Conservation (phyloP, 1,284 basidiomycete genomes). For the Phylloboletellus chloephorus region DNA sequence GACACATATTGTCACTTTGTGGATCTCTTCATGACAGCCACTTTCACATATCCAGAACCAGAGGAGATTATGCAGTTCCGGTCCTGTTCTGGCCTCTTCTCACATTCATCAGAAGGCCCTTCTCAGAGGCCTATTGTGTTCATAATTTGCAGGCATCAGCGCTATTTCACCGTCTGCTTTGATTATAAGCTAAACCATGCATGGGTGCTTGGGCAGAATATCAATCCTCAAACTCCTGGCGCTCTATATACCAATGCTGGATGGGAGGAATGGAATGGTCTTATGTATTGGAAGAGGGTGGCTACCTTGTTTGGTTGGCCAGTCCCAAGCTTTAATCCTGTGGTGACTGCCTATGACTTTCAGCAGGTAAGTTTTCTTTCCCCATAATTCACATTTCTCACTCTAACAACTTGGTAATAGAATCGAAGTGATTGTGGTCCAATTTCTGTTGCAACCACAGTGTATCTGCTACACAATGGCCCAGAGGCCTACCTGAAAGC, state of each 20-base stretch:
- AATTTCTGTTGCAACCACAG: background rate
- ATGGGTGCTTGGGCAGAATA: conserved; percentile 5
- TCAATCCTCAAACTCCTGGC: background rate
- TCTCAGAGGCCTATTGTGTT: conserved; percentile 8
- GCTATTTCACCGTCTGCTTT: conserved; percentile 13
- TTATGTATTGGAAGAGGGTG: conserved; percentile 8
- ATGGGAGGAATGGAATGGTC: conserved; percentile 9
- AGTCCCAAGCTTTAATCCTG: background rate
- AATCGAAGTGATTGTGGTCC: conserved; percentile 11
- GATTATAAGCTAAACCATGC: conserved; percentile 5
- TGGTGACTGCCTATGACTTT: conserved; percentile 3
- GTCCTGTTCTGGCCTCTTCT: conserved; percentile 1
- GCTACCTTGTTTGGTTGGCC: conserved; percentile 9
- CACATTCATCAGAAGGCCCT: background rate
- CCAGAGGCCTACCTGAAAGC: conserved; percentile 1
- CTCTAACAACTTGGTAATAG: conserved; percentile 1
- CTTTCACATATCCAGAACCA: background rate
- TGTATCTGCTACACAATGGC: conserved; percentile 2
- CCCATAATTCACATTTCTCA: too few species aligned
- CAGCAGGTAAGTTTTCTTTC: conserved; percentile 1
- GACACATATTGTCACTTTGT: conserved; percentile 2
- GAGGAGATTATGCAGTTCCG: conserved; percentile 2
- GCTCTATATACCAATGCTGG: background rate
- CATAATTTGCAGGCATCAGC: conserved; percentile 7
- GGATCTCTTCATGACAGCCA: conserved; percentile 9